Conservation (phyloP, 495 filamentous ascomycete species). For the Endocarpon pusillum region DNA sequence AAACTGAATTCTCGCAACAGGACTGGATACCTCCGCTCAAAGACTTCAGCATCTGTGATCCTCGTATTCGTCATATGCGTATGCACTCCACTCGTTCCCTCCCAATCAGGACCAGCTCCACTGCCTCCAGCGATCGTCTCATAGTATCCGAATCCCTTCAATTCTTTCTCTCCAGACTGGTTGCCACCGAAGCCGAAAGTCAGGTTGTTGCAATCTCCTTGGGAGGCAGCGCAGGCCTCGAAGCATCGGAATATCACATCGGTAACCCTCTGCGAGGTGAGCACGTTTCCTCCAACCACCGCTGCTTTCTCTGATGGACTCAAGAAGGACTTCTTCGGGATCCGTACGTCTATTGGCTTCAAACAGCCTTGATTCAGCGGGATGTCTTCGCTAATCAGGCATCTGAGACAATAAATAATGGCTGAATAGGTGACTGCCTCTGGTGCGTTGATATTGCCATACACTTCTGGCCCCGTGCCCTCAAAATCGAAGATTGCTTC, state of each 20-base stretch:
- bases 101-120: constrained; percentile 76
- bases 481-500: constrained; percentile 83
- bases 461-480: constrained; percentile 76
- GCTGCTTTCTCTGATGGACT: constrained; percentile 77
- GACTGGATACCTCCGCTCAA: constrained; percentile 86
- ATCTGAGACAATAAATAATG: constrained; percentile 91
- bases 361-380: constrained; percentile 95
- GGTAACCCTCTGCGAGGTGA: constrained; percentile 81
- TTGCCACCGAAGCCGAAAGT: constrained; percentile 26
- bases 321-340: constrained; percentile 68
- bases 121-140: constrained; percentile 90
- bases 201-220: constrained; percentile 84
- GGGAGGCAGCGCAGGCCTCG: constrained; percentile 72
- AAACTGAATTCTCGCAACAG: constrained; percentile 70
- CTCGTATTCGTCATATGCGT: constrained; percentile 99
- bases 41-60: constrained; percentile 91
- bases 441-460: constrained; percentile 89
- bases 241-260: constrained; percentile 90
- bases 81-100: constrained; percentile 80
- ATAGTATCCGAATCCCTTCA: constrained; percentile 82
- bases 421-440: constrained; percentile 87
- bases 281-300: constrained; percentile 89
- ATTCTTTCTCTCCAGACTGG: constrained; percentile 9
- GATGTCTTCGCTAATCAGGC: constrained; percentile 83
- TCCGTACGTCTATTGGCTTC: constrained; percentile 68